These are phyloP conservation scores for Mentha longifolia DNA, from an alignment of 257 asterid species.

Conservation along the genomic window DNA sequence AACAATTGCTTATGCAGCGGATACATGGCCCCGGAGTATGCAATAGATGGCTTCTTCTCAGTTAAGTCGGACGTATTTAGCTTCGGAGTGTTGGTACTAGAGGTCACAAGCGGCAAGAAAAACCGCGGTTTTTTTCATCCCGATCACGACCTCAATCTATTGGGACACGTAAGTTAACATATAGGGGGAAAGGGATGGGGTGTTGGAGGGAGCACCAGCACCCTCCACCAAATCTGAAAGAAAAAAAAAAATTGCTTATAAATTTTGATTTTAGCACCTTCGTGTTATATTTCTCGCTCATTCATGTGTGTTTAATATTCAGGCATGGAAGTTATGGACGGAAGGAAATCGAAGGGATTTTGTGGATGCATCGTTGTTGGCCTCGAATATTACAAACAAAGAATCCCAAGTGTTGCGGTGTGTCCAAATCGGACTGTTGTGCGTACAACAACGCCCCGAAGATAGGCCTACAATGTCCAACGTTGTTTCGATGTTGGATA, in stretches of 20 bases:
- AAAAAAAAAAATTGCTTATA: no score
- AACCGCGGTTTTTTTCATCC: constrained; percentile 50
- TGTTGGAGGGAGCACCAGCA: no score
- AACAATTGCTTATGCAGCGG: constrained; percentile 33
- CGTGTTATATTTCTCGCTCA: no score
- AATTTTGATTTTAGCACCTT: no score
- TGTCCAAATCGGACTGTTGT: constrained; percentile 49
- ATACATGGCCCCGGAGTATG: constrained; percentile 61
- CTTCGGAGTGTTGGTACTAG: constrained; percentile 46
- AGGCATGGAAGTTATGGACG: constrained; percentile 56
- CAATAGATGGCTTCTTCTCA: constrained; percentile 42
- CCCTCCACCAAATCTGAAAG: no score
- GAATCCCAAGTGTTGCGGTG: constrained; percentile 26
- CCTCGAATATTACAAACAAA: neutral
- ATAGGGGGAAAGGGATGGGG: no score
- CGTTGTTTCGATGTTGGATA: constrained; percentile 48
- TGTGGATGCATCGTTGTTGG: constrained; percentile 39
- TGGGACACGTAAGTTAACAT: constrained; percentile 45
- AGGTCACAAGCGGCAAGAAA: constrained; percentile 42
- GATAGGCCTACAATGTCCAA: constrained; percentile 46
- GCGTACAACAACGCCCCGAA: constrained; percentile 42
- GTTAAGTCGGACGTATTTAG: constrained; percentile 53
- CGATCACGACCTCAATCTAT: constrained; percentile 46
- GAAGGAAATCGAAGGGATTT: constrained; percentile 34
- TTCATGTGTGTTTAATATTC: neutral